A percentile compares a stretch with the other conserved stretches of the same genome.
Evolutionary conservation across 2,329 filamentous ascomycete species (phyloP).

Genomic region (Aspergillus flavus): DNA sequence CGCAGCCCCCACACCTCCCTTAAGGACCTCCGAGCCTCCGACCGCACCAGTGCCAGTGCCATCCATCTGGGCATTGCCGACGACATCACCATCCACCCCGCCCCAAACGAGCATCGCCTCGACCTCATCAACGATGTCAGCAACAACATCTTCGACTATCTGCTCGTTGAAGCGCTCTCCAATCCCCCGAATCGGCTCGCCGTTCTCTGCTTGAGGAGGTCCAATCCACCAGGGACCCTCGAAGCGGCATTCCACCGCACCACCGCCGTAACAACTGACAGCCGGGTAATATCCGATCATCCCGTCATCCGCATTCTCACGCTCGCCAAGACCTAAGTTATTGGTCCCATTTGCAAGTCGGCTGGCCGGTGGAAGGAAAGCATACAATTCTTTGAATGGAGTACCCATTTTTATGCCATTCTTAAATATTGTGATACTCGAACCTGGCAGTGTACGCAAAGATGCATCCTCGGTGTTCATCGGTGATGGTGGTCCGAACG

Average conservation of each 20-base stretch:
- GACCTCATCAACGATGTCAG: conserved; percentile 91
- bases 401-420: conserved; percentile 87
- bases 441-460: conserved; percentile 84
- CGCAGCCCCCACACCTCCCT: conserved; percentile 35
- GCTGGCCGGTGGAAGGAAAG: conserved; percentile 89
- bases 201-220: conserved; percentile 57
- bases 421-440: conserved; percentile 86
- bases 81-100: conserved; percentile 37
- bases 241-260: conserved; percentile 90
- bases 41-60: conserved; percentile 29
- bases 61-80: conserved; percentile 31
- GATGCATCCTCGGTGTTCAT: conserved; percentile 70
- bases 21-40: conserved; percentile 35
- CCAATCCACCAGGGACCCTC: conserved; percentile 91
- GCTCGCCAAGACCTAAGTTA: conserved; percentile 62
- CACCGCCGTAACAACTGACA: conserved; percentile 87
- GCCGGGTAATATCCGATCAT: conserved; percentile 95
- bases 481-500: conserved; percentile 55
- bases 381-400: conserved; percentile 82
- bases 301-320: conserved; percentile 89
- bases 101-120: conserved; percentile 69
- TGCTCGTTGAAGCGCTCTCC: conserved; percentile 86
- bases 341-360: conserved; percentile 47
- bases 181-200: conserved; percentile 59
- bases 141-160: conserved; percentile 90